Base-by-base conservation (phyloP, 805 yeast genomes). In the Kodamaea nitidulidarum region DNA sequence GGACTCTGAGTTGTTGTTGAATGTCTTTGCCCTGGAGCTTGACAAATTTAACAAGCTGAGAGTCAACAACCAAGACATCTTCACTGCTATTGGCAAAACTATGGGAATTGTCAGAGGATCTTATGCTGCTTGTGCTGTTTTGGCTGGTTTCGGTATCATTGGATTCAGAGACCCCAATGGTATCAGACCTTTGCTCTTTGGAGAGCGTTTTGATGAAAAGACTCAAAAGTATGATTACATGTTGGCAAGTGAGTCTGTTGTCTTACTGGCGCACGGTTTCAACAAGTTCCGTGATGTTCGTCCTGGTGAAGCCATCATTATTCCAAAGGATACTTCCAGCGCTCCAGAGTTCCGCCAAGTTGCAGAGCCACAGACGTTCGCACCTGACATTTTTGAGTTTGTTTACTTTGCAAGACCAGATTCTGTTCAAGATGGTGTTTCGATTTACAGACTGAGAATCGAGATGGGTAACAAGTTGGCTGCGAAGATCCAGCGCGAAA, bases 331-430 rank as follows among this genome's bases (percentile, higher is more conserved):
- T 49, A 70, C 80, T 35, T 18, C 44, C 7, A 70, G 78, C 61
- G 61, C 61, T 36, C 96, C 96, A 7, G 88, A 87, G 60, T 81
- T 85, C 61, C 78, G 78, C 50, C 98, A 93, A 66, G 88, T 91
- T 33, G 93, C 82, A 7, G 83, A 84, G 45, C 75, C 81, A 47
- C 71, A 73, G 57, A 65, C 82, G 2, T 90, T 88, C 63, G 81
- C 96, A 11, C 98, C 98, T 6, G 98, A 95, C 67, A 80, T 93
- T 46, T 93, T 93, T 54, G 98, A 93, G 65, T 93, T 90, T 60
- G 98, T 93, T 33, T 93, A 93, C 66, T 93, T 93, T 70, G 98
- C 98, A 12, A 80, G 98, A 59, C 97, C 98, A 0, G 98, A 93
- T 60, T 83, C 95, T 30, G 95, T 93, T 20, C 65, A 90, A 45